These are phyloP conservation scores for Salix exigua DNA, from an alignment of 345 rosid species.

Conservation along the genomic window DNA sequence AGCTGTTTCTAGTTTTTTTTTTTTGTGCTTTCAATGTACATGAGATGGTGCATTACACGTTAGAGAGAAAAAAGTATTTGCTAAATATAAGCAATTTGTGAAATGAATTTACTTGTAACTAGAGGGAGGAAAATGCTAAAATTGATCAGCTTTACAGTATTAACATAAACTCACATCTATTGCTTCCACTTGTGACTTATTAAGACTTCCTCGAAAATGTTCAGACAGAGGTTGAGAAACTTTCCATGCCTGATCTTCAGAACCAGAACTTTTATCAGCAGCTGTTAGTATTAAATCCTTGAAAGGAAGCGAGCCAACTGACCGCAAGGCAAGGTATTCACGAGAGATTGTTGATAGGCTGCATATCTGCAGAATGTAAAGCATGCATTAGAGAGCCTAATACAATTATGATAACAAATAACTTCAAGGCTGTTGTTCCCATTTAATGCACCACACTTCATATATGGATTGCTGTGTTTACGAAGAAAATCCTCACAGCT, in stretches of 20 bases:
- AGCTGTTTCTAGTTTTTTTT: not conserved
- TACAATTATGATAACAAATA: not conserved
- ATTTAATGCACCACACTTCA: not conserved
- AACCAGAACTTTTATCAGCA: conserved; percentile 43
- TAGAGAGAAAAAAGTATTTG: not conserved
- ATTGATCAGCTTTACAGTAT: not conserved
- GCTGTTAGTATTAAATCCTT: conserved; percentile 77
- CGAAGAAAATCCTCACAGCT: not conserved
- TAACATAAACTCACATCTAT: conserved; percentile 55
- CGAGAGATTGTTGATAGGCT: conserved; percentile 87
- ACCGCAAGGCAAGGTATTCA: conserved; percentile 77
- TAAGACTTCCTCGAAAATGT: conserved; percentile 56
- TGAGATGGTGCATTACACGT: not conserved
- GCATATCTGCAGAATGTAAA: conserved; percentile 60
- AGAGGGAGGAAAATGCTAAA: not conserved
- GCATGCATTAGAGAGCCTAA: conserved; percentile 14
- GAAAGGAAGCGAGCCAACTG: conserved; percentile 80
- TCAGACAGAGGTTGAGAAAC: conserved; percentile 66
- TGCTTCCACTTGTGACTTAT: conserved; percentile 82
- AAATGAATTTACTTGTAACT: not conserved
- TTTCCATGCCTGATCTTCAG: conserved; percentile 69
- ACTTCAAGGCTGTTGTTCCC: not conserved
- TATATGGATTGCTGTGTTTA: not conserved
- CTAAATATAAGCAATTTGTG: not conserved
- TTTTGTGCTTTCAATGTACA: not conserved